Conservation (phyloP, 2,329 filamentous ascomycete species). For the Microdochium trichocladiopsis region DNA sequence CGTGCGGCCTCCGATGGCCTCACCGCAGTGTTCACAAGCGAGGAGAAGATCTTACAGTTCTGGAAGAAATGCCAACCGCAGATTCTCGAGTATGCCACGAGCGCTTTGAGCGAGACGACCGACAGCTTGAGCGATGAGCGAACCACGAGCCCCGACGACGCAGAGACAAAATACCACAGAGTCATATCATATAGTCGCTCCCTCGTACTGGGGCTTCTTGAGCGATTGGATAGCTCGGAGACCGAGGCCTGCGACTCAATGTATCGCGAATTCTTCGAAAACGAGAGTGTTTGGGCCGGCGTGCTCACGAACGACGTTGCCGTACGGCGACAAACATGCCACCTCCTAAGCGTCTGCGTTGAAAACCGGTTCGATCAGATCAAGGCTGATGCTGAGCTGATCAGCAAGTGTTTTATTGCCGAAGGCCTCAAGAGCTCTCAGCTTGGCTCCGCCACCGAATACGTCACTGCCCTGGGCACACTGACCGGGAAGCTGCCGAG, state of each 20-base stretch:
- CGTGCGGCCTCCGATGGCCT: conserved; percentile 74
- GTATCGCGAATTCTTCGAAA: conserved; percentile 61
- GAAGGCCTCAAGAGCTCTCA: conserved; percentile 71
- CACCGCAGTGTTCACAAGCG: conserved; percentile 65
- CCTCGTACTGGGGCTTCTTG: conserved; percentile 45
- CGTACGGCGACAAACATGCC: conserved; percentile 43
- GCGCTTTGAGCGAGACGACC: conserved; percentile 73
- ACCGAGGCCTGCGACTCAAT: conserved; percentile 50
- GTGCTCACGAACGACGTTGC: conserved; percentile 54
- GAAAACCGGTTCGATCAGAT: conserved; percentile 38
- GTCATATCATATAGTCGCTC: conserved; percentile 55
- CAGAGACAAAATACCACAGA: conserved; percentile 76
- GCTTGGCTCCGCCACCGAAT: conserved; percentile 64
- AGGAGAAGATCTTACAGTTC: conserved; percentile 71
- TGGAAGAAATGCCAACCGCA: conserved; percentile 76
- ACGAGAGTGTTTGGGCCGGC: conserved; percentile 60
- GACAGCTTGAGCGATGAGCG: conserved; percentile 85
- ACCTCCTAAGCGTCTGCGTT: conserved; percentile 42
- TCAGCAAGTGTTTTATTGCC: conserved; percentile 56
- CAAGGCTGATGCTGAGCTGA: conserved; percentile 39
- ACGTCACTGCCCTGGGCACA: conserved; percentile 57
- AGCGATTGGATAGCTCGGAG: conserved; percentile 41
- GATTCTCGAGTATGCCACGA: conserved; percentile 75
- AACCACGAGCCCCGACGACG: conserved; percentile 76
- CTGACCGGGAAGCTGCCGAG: conserved; percentile 60